Conservation (phyloP, 176 grass and related monocot genomes). For the Tillandsia leiboldiana region DNA sequence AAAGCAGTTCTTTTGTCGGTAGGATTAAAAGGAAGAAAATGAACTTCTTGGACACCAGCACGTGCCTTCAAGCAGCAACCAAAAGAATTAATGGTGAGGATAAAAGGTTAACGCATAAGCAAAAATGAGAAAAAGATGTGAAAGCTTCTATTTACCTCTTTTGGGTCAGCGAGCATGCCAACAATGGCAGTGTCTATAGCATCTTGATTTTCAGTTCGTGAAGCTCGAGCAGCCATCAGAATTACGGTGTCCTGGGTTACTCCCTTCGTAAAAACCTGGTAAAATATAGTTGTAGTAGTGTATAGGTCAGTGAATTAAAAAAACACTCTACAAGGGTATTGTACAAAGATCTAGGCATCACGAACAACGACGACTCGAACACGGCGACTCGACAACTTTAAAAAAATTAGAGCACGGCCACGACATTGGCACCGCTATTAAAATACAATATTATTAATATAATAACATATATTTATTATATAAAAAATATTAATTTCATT, state of each 20-base stretch:
- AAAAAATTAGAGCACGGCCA: no score
- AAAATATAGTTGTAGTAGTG: not conserved
- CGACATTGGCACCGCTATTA: no score
- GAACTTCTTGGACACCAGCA: conserved; percentile 67
- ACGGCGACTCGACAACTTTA: no score
- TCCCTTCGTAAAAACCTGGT: conserved; percentile 25
- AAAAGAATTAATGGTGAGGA: not conserved
- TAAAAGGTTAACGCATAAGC: not conserved
- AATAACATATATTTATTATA: no score
- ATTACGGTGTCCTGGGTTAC: conserved; percentile 50
- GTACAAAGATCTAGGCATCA: not conserved
- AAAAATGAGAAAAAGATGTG: not conserved
- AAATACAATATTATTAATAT: no score
- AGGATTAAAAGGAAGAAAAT: conserved; percentile 93
- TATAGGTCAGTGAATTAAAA: not conserved
- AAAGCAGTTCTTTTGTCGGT: conserved; percentile 90
- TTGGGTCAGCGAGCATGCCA: conserved; percentile 60
- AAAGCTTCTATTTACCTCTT: not conserved
- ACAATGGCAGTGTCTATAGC: conserved; percentile 75
- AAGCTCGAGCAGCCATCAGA: conserved; percentile 70
- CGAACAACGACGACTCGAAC: no score
- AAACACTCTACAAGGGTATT: not conserved
- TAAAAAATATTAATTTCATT: no score
- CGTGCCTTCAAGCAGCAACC: conserved; percentile 41
- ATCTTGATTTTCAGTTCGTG: conserved; percentile 73